Percentiles rank a stretch among this genome's conserved stretches.
phyloP scores from a whole-genome alignment of 2,329 filamentous ascomycete species.

The Alternaria burnsii region DNA sequence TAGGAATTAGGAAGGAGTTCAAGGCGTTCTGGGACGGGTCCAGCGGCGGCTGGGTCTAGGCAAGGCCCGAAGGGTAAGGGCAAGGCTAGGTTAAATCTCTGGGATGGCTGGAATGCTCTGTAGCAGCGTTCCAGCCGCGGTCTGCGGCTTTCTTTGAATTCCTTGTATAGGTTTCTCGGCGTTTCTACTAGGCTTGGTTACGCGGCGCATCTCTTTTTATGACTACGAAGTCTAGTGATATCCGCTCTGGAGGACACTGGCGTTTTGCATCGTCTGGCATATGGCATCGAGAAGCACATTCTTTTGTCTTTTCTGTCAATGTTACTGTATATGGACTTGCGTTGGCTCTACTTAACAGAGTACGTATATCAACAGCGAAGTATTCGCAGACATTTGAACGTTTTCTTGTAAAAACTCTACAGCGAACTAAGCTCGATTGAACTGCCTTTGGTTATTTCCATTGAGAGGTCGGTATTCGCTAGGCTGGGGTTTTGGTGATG shows the following conservation, averaged over 20 bases:
- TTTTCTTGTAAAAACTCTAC: not conserved
- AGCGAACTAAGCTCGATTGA: not conserved
- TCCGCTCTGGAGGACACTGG: conserved; percentile 3
- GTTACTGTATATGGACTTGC: not conserved
- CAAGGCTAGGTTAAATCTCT: conserved; percentile 45
- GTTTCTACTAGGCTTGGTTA: not conserved
- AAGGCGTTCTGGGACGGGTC: conserved; percentile 47
- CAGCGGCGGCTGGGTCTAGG: conserved; percentile 38
- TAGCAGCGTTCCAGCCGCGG: conserved; percentile 32
- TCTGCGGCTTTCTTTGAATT: conserved; percentile 36
- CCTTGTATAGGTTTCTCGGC: conserved; percentile 15
- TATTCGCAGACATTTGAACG: not conserved
- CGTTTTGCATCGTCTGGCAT: conserved; percentile 15
- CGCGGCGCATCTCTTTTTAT: not conserved
- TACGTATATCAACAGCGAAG: not conserved
- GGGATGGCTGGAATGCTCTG: conserved; percentile 50
- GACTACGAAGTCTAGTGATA: conserved; percentile 13
- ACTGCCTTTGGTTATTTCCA: not conserved
- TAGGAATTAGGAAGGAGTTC: conserved; percentile 53
- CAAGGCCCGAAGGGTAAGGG: conserved; percentile 44
- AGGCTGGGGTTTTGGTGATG: not conserved
- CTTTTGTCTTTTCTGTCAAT: not conserved
- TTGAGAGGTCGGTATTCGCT: not conserved
- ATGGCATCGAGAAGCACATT: conserved; percentile 12
- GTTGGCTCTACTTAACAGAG: not conserved